A percentile compares a stretch with the other conserved stretches of the same genome.
Conservation (phyloP, 805 yeast species). For the Candida piceae region DNA sequence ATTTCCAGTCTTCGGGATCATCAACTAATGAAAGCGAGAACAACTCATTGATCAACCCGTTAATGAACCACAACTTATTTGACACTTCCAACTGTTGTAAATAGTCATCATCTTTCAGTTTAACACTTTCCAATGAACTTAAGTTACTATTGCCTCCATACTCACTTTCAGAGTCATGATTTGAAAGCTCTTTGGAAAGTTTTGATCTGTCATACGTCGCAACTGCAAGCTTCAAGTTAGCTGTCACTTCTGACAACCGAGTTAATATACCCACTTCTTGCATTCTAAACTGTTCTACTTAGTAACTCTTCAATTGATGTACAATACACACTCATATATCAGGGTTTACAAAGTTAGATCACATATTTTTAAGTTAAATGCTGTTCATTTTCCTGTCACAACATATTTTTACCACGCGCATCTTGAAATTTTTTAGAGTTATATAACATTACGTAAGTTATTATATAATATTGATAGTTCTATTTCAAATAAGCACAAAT, state of each 20-base stretch:
- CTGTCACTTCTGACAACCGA: not conserved
- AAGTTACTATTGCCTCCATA: not conserved
- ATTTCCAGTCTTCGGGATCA: conserved; percentile 10
- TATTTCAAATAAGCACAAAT: too few relatives aligned
- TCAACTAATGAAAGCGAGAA: too few relatives aligned
- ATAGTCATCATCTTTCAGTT: conserved; percentile 16
- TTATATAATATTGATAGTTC: too few relatives aligned
- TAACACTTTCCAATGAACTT: not conserved
- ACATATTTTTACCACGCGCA: too few relatives aligned
- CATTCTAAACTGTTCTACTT: too few relatives aligned
- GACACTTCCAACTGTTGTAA: conserved; percentile 25
- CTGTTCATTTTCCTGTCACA: too few relatives aligned
- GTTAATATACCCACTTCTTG: not conserved
- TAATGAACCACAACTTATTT: conserved; percentile 28
- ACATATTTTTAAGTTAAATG: too few relatives aligned
- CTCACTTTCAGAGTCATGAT: not conserved
- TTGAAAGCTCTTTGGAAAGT: conserved; percentile 9
- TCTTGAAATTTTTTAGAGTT: too few relatives aligned
- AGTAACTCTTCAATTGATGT: too few relatives aligned
- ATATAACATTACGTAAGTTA: too few relatives aligned
- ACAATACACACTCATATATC: too few relatives aligned
- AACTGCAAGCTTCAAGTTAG: conserved; percentile 2
- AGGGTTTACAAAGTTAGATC: too few relatives aligned
- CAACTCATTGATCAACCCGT: conserved; percentile 26
- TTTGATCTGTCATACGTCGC: conserved; percentile 9